These are phyloP conservation scores for Russula vinacea DNA, from an alignment of 768 basidiomycete genomes.

Conservation along the genomic window DNA sequence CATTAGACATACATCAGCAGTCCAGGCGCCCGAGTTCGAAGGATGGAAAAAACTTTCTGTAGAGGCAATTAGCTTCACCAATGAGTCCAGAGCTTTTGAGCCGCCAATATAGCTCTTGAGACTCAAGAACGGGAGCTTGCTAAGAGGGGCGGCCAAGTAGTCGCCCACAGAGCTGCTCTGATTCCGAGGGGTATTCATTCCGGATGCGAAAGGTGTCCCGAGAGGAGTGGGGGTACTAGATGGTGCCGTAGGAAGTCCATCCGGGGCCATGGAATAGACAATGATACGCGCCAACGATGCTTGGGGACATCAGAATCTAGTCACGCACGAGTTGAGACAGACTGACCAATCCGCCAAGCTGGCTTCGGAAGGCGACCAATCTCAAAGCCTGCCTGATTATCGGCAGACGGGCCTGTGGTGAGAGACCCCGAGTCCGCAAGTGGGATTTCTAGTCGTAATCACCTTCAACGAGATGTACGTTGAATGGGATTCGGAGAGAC, in stretches of 20 bases:
- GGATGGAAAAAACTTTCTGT: constrained; percentile 92
- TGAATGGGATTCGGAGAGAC: neutral
- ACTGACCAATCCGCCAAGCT: constrained; percentile 68
- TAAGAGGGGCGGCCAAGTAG: constrained; percentile 57
- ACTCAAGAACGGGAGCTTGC: constrained; percentile 44
- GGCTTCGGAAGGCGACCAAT: constrained; percentile 68
- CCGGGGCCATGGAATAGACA: constrained; percentile 82
- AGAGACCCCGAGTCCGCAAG: constrained; percentile 71
- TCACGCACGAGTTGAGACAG: constrained; percentile 24
- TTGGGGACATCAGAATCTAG: constrained; percentile 34
- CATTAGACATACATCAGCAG: constrained; percentile 53
- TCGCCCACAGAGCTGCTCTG: constrained; percentile 49
- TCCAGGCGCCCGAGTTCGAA: constrained; percentile 82
- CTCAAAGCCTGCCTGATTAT: constrained; percentile 70
- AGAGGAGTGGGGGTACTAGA: constrained; percentile 71
- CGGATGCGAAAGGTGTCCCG: constrained; percentile 67
- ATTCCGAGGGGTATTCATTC: constrained; percentile 54
- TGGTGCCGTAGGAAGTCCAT: constrained; percentile 52
- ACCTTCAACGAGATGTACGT: constrained; percentile 13
- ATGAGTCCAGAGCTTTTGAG: constrained; percentile 77
- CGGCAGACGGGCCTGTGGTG: constrained; percentile 72
- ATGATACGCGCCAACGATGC: constrained; percentile 81
- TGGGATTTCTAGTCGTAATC: constrained; percentile 54
- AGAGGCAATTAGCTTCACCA: constrained; percentile 81
- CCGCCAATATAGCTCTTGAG: constrained; percentile 69